Evolutionary conservation across 106 monocot genomes (phyloP), one percentile per base, ranked within the genome.

Genomic region (Vanilla planifolia): DNA sequence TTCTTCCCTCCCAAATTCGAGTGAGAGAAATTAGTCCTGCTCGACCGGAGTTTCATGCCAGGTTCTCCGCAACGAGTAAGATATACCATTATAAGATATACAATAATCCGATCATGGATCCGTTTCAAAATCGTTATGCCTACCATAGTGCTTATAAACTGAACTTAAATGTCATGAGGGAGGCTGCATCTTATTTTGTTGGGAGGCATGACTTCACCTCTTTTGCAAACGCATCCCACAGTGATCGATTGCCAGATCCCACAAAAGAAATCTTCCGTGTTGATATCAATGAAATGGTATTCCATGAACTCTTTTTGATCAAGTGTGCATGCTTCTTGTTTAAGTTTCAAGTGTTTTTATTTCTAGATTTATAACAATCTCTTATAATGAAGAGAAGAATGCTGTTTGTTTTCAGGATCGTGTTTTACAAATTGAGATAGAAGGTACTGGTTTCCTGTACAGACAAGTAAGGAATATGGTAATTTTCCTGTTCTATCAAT

Each of bases 381-480:
- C n/a, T n/a, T n/a, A n/a, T n/a, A n/a, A n/a, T n/a, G n/a, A n/a
- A n/a, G n/a, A n/a, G n/a, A 7, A 47, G 8, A 17, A 47, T 20
- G 20, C 8, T 14, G 22, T 43, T 56, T 37, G 59, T 51, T 9
- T 76, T 17, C 59, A 91, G 90, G 76, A 62, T 67, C 39, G 63
- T 48, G 24, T 85, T 66, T 62, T 91, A 61, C 82, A 85, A 57
- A 77, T 91, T 50, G 90, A 85, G 73, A 79, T 91, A 41, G 90
- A 91, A 66, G 90, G 90, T 22, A 65, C 85, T 47, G 90, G 90
- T 61, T 90, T 91, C 52, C 65, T 91, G 39, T 85, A 76, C 66
- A 69, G 79, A 69, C 90, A 91, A 91, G 90, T 91, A 32, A 72
- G 90, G 30, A 91, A 91, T 76, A 91, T 91, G 90, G 90, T 85